Percentiles rank a stretch among this genome's conserved stretches.
These are phyloP conservation scores for Acacia concinna DNA, from an alignment of 331 rosid species.

Conservation along the genomic window DNA sequence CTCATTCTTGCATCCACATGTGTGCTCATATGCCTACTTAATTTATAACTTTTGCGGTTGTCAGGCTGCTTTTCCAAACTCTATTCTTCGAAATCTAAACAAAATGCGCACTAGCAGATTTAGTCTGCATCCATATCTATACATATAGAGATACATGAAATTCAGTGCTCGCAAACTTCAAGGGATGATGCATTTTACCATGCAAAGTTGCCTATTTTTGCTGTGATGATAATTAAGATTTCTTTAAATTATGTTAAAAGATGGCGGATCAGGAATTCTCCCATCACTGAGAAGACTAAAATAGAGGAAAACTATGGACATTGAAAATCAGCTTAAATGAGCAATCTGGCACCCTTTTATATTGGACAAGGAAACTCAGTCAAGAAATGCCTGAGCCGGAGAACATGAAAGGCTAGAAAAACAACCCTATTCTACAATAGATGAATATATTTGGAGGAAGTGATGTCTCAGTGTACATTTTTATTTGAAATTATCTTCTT, in stretches of 20 bases:
- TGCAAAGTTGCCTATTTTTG: background rate
- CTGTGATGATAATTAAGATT: background rate
- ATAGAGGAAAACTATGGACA: background rate
- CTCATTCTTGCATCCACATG: constrained; percentile 1
- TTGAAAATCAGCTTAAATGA: background rate
- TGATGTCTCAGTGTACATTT: background rate
- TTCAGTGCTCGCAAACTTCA: background rate
- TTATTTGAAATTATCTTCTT: background rate
- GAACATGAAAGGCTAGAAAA: background rate
- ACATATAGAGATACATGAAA: background rate
- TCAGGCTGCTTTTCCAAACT: background rate
- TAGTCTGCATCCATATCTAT: background rate
- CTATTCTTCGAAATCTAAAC: background rate
- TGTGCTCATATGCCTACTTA: constrained; percentile 16
- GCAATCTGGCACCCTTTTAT: background rate
- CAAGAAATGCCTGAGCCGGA: background rate
- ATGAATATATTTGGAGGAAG: background rate
- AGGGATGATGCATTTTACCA: background rate
- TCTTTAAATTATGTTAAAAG: background rate
- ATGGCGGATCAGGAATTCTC: background rate
- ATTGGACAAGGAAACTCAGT: background rate
- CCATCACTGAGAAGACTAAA: background rate
- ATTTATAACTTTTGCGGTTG: constrained; percentile 9
- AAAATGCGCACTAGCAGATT: background rate
- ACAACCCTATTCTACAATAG: background rate